Evolutionary conservation across 202 grass and related monocot genomes (phyloP).

Genomic region (Thinopyrum obtusiflorum): DNA sequence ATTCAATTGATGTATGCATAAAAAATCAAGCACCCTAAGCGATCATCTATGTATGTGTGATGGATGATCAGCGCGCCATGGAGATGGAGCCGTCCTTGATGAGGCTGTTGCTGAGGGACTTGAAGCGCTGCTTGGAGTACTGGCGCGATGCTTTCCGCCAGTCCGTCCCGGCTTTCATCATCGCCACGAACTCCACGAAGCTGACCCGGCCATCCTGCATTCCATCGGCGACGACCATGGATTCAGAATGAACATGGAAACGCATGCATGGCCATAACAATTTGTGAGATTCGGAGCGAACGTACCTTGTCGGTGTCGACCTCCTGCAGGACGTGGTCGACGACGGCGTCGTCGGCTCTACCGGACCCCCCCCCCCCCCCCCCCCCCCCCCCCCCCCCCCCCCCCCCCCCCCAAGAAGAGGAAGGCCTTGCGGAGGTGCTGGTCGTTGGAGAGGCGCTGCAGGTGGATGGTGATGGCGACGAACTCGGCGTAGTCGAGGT

Average conservation of each 20-base stretch:
- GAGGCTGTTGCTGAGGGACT: constrained; percentile 80
- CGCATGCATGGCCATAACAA: background rate
- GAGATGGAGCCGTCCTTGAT: constrained; percentile 76
- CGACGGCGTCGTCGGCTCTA: constrained; percentile 44
- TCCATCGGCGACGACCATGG: background rate
- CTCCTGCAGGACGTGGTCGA: constrained; percentile 72
- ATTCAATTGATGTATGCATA: background rate
- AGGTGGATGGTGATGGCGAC: constrained; percentile 93
- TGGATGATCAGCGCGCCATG: background rate
- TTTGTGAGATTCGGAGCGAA: no score
- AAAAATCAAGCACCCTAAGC: constrained; percentile 37
- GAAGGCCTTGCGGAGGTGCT: constrained; percentile 86
- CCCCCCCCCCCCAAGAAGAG: no score
- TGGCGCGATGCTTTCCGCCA: constrained; percentile 97
- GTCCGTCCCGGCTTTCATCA: constrained; percentile 97
- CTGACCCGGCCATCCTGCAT: constrained; percentile 73
- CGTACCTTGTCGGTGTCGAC: constrained; percentile 84
- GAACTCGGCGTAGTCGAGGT: constrained; percentile 94
- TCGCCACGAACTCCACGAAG: constrained; percentile 78
- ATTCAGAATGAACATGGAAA: background rate
- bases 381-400: no score
- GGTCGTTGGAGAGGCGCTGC: constrained; percentile 88
- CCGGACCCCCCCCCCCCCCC: no score
- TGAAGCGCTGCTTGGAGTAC: constrained; percentile 91
- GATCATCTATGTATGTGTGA: background rate